These are phyloP conservation scores for Fragaria vesca DNA, from an alignment of 306 rosid genomes.

Conservation along the genomic window DNA sequence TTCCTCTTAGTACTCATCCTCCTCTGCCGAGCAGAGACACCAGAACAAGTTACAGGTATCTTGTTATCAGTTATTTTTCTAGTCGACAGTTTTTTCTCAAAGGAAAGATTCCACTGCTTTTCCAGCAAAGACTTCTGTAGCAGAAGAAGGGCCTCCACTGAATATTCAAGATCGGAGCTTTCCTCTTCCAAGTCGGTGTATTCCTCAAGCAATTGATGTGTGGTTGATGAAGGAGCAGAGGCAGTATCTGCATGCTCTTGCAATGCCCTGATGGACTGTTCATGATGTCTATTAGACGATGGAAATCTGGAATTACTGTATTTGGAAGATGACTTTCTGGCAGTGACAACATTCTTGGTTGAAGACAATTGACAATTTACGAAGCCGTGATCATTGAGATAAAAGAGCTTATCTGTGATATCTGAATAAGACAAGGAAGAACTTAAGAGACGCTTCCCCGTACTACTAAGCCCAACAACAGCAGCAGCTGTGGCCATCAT, in stretches of 20 bases:
- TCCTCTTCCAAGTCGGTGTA: slow-evolving; percentile 50
- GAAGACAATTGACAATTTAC: slow-evolving; percentile 52
- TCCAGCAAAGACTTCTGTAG: slow-evolving; percentile 93
- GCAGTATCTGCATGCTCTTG: slow-evolving; percentile 58
- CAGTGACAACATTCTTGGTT: slow-evolving; percentile 43
- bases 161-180: slow-evolving; percentile 51
- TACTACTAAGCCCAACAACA: slow-evolving; percentile 79
- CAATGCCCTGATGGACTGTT: slow-evolving; percentile 61
- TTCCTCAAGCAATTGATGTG: slow-evolving; percentile 46
- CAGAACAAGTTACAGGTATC: slow-evolving; percentile 79
- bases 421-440: slow-evolving; percentile 78
- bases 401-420: slow-evolving; percentile 56
- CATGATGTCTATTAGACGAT: slow-evolving; percentile 33
- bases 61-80: slow-evolving; percentile 32
- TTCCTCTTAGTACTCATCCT: slow-evolving; percentile 62
- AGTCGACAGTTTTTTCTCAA: slow-evolving; percentile 42
- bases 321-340: slow-evolving; percentile 57
- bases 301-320: slow-evolving; percentile 44
- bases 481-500: slow-evolving; percentile 94
- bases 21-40: slow-evolving; percentile 93
- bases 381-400: slow-evolving; percentile 49
- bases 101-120: slow-evolving; percentile 91
- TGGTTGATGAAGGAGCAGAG: slow-evolving; percentile 34
- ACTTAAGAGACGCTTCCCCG: slow-evolving; percentile 80
- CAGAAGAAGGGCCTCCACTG: slow-evolving; percentile 83